These are phyloP conservation scores for Amphirosellinia nigrospora DNA, from an alignment of 495 filamentous ascomycete genomes.

Conservation along the genomic window DNA sequence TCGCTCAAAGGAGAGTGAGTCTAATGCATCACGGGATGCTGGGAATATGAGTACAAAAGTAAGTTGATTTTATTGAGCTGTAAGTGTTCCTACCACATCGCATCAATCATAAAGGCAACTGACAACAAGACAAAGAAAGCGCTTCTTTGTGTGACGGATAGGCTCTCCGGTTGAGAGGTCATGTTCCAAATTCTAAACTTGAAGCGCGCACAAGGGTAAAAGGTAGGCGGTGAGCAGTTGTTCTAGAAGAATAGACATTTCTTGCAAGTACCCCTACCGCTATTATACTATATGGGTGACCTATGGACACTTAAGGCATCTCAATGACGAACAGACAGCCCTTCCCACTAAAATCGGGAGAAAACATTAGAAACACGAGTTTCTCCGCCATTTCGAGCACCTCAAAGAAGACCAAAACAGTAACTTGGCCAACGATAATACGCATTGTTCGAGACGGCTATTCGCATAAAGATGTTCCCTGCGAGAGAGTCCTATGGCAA, in stretches of 20 bases:
- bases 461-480: too few relatives aligned
- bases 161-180: neutral
- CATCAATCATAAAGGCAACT: neutral
- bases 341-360: neutral
- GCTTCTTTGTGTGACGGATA: neutral
- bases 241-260: slow-evolving; percentile 2
- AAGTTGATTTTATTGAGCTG: neutral
- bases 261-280: neutral
- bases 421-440: neutral
- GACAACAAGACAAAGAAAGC: neutral
- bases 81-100: neutral
- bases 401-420: neutral
- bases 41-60: neutral
- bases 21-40: neutral
- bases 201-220: neutral
- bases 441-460: slow-evolving; percentile 21
- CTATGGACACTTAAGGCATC: neutral
- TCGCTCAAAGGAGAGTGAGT: neutral
- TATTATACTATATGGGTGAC: neutral
- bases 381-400: slow-evolving; percentile 15
- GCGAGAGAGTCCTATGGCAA: too few relatives aligned
- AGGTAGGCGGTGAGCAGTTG: slow-evolving; percentile 6
- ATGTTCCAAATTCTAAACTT: neutral
- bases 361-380: neutral
- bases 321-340: neutral